A percentile compares a stretch with the other conserved stretches of the same genome.
phyloP scores from a whole-genome alignment of 306 rosid genomes.

The Fragaria ananassa region DNA sequence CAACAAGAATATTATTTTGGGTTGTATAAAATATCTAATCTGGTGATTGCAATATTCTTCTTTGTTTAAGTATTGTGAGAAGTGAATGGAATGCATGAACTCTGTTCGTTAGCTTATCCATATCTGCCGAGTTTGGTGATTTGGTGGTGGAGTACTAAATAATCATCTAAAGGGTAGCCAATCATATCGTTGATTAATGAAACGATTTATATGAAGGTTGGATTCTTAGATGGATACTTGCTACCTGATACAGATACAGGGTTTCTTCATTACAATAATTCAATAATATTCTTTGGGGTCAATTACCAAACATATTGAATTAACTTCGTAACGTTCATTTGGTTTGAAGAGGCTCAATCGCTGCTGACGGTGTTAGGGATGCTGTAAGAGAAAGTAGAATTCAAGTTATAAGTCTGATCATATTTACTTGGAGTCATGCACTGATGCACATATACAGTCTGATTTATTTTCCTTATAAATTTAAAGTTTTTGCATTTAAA shows the following conservation, averaged over 20 bases:
- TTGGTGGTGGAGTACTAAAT: constrained; percentile 13
- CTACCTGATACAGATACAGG: constrained; percentile 7
- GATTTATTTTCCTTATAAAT: not conserved
- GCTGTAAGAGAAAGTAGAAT: not conserved
- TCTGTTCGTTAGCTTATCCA: constrained; percentile 25
- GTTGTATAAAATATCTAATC: not conserved
- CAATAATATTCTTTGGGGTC: not conserved
- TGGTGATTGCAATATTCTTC: constrained; percentile 13
- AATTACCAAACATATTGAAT: not conserved
- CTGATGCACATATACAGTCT: no score
- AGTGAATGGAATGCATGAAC: constrained; percentile 29
- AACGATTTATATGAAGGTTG: constrained; percentile 2
- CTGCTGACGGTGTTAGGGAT: not conserved
- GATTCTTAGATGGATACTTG: not conserved
- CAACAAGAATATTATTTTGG: not conserved
- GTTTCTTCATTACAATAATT: constrained; percentile 9
- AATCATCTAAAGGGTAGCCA: not conserved
- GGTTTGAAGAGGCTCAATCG: not conserved
- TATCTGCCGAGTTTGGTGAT: constrained; percentile 1
- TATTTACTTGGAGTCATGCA: not conserved
- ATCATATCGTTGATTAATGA: not conserved
- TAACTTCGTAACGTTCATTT: not conserved
- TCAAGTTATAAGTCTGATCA: not conserved
- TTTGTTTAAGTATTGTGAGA: constrained; percentile 6
- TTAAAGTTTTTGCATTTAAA: not conserved